Evolutionary conservation across 257 asterid species (phyloP).

Genomic region (Lithospermum erythrorhizon): DNA sequence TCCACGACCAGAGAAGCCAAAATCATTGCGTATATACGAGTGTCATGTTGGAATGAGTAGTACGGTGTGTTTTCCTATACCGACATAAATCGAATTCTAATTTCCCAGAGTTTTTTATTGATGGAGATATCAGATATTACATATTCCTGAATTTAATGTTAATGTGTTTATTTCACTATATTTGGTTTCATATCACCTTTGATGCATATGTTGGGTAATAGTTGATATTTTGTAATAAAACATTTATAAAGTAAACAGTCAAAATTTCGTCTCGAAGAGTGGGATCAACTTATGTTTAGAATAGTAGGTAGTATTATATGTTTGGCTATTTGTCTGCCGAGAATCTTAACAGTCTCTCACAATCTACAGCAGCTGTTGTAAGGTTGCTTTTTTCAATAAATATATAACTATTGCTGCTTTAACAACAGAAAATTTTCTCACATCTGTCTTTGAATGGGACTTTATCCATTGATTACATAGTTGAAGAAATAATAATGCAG

Average conservation of each 20-base stretch:
- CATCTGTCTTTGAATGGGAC: background rate
- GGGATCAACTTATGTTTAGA: background rate
- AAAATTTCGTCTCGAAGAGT: too few species aligned
- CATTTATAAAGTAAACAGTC: background rate
- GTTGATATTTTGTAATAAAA: too few species aligned
- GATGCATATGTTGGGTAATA: too few species aligned
- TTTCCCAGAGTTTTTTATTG: slow-evolving; percentile 1
- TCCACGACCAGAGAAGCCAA: slow-evolving; percentile 86
- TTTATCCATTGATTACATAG: too few species aligned
- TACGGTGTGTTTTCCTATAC: slow-evolving; percentile 50
- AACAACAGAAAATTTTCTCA: background rate
- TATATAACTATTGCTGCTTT: background rate
- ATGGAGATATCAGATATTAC: too few species aligned
- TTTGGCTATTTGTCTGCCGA: background rate
- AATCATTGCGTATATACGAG: slow-evolving; percentile 84
- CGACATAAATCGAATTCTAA: slow-evolving; percentile 16
- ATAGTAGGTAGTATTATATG: background rate
- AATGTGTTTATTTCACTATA: too few species aligned
- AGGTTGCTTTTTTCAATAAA: background rate
- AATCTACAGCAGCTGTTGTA: too few species aligned
- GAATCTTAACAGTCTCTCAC: background rate
- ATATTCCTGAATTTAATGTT: too few species aligned
- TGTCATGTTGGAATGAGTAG: slow-evolving; percentile 99
- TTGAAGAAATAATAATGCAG: too few species aligned
- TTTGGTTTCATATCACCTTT: too few species aligned